Evolutionary conservation across 2,329 filamentous ascomycete species (phyloP), one percentile per base, ranked within the genome.

Genomic region (Botryotinia convoluta): DNA sequence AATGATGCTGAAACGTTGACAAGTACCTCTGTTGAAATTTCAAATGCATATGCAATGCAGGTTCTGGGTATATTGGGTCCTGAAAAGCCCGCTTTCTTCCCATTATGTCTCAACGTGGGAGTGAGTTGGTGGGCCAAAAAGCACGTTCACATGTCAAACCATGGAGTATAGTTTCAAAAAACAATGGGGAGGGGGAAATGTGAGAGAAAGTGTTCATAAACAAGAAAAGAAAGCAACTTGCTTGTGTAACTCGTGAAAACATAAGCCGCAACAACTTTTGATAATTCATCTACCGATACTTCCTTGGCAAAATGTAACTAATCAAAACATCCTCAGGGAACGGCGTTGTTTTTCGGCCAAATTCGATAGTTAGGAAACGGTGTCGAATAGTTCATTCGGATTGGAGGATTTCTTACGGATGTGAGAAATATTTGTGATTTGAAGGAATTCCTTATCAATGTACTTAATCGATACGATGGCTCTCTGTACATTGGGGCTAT

Each of bases 21-120:
- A 22, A 39, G 45, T 54, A 42, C 35, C 14, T 62, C 29, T 22
- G 4, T 42, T 48, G 29, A 22, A 32, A 42, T 57, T 32, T 67
- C 42, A 22, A 39, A 26, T 68, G 65, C 65, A 68, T 68, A 54
- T 68, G 65, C 65, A 68, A 57, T 57, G 65, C 48, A 42, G 48
- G 26, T 54, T 35, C 45, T 39, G 16, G 20, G 51, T 45, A 65
- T 16, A 14, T 32, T 57, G 48, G 45, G 18, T 26, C 22, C 32
- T 29, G 9, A 14, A 14, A 44, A 51, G 45, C 16, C 35, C 64
- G 22, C 32, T 51, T 54, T 37, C 29, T 54, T 37, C 26, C 64
- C 45, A 65, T 45, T 18, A 2, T 39, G 60, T 62, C 37, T 62
- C 37, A 63, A 29, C 39, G 45, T 54, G 32, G 14, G 29, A 18